Conservation (phyloP, 495 filamentous ascomycete genomes). For the Pseudomonodictys pantanalensis region DNA sequence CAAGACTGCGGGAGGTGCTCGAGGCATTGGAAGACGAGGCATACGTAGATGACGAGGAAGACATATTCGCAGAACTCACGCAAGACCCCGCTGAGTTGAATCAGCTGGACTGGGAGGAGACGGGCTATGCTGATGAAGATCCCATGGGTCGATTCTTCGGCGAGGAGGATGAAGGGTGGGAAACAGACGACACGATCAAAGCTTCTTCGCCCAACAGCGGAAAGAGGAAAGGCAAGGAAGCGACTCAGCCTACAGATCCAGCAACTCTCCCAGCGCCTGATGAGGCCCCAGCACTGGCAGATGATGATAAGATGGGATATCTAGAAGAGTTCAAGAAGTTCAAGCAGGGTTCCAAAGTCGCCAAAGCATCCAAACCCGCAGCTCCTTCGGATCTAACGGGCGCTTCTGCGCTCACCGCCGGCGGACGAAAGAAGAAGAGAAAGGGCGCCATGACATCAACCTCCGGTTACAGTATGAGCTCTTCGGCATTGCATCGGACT, state of each 20-base stretch:
- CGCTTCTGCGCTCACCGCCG: conserved; percentile 58
- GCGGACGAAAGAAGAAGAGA: conserved; percentile 76
- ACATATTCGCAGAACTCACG: conserved; percentile 74
- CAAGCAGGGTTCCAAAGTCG: conserved; percentile 68
- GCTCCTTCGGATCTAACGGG: conserved; percentile 69
- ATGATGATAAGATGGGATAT: conserved; percentile 67
- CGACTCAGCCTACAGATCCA: conserved; percentile 23
- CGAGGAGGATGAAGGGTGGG: conserved; percentile 78
- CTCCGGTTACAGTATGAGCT: conserved; percentile 94
- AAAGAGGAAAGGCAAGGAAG: conserved; percentile 23
- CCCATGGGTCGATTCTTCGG: conserved; percentile 50
- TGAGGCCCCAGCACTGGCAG: conserved; percentile 47
- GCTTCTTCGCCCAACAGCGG: conserved; percentile 37
- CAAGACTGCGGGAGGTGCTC: conserved; percentile 82
- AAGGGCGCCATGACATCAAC: conserved; percentile 87
- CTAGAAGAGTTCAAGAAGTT: conserved; percentile 86
- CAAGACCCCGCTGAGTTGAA: conserved; percentile 72
- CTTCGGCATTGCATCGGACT: conserved; percentile 80
- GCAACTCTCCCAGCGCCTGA: conserved; percentile 38
- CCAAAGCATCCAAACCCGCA: conserved; percentile 43
- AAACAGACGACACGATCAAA: conserved; percentile 90
- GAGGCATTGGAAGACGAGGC: conserved; percentile 96
- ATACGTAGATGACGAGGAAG: conserved; percentile 81
- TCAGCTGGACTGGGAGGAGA: conserved; percentile 56
- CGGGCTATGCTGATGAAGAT: conserved; percentile 42